These are phyloP conservation scores for Lumnitzera racemosa DNA, from an alignment of 345 rosid species.

Conservation along the genomic window DNA sequence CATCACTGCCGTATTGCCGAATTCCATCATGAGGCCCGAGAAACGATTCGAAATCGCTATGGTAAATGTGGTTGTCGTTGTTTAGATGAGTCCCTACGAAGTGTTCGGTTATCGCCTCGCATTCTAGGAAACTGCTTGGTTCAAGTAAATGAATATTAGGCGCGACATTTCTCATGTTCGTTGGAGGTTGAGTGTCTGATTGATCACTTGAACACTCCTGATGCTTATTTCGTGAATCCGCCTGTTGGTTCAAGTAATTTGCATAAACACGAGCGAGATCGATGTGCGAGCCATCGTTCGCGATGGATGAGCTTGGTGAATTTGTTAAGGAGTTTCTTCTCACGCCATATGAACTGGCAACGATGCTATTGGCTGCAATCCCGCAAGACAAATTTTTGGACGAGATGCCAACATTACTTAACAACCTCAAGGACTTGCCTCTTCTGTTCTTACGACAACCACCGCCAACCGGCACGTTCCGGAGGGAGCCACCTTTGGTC, in stretches of 20 bases:
- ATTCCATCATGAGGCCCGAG: conserved; percentile 12
- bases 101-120: conserved; percentile 10
- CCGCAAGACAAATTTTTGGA: conserved; percentile 8
- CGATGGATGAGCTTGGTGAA: conserved; percentile 3
- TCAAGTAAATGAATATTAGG: background rate
- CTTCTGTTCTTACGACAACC: conserved; percentile 53
- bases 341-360: conserved; percentile 1
- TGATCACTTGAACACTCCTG: background rate
- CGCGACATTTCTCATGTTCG: conserved; percentile 3
- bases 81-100: conserved; percentile 9
- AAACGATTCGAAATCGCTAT: conserved; percentile 10
- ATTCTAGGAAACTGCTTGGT: conserved; percentile 11
- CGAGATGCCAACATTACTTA: conserved; percentile 5
- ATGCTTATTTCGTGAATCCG: conserved; percentile 2
- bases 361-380: background rate
- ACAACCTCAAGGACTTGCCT: conserved; percentile 28
- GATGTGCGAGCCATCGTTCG: conserved; percentile 23
- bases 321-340: background rate
- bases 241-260: conserved; percentile 42
- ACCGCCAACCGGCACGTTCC: conserved; percentile 55
- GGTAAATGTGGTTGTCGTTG: conserved; percentile 3
- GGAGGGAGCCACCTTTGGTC: conserved; percentile 57
- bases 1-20: background rate
- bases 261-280: conserved; percentile 56
- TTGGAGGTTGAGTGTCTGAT: background rate